These are phyloP conservation scores for Ceratobasidium sp. DNA, from an alignment of 1,284 basidiomycete species.

Conservation along the genomic window DNA sequence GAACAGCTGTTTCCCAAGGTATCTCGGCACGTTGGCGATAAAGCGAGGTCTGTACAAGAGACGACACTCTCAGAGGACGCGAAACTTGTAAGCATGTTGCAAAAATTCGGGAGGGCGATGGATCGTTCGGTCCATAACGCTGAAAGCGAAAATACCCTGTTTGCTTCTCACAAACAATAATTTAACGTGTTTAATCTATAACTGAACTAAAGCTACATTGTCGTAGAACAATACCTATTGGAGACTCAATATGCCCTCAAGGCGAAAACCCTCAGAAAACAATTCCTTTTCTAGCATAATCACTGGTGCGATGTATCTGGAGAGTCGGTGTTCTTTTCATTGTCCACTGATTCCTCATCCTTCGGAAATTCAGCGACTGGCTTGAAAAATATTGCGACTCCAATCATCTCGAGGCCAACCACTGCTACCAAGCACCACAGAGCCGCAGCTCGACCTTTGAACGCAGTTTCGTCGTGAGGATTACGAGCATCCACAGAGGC, in stretches of 20 bases:
- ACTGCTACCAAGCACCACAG: constrained; percentile 68
- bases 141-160: no score
- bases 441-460: constrained; percentile 63
- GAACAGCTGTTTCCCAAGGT: constrained; percentile 51
- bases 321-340: not conserved
- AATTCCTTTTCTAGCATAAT: not conserved
- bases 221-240: not conserved
- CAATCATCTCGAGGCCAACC: constrained; percentile 58
- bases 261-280: not conserved
- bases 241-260: not conserved
- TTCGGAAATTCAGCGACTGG: not conserved
- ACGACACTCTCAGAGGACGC: no score
- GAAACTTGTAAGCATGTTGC: no score
- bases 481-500: constrained; percentile 58
- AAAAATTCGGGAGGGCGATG: no score
- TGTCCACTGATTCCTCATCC: constrained; percentile 15
- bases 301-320: constrained; percentile 12
- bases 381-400: constrained; percentile 60
- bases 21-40: not conserved
- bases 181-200: not conserved
- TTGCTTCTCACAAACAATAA: no score
- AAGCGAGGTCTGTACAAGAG: no score
- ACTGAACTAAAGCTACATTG: constrained; percentile 8
- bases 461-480: constrained; percentile 51
- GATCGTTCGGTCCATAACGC: no score